phyloP scores from a whole-genome alignment of 2,329 filamentous ascomycete genomes.

The Claviceps arundinis region DNA sequence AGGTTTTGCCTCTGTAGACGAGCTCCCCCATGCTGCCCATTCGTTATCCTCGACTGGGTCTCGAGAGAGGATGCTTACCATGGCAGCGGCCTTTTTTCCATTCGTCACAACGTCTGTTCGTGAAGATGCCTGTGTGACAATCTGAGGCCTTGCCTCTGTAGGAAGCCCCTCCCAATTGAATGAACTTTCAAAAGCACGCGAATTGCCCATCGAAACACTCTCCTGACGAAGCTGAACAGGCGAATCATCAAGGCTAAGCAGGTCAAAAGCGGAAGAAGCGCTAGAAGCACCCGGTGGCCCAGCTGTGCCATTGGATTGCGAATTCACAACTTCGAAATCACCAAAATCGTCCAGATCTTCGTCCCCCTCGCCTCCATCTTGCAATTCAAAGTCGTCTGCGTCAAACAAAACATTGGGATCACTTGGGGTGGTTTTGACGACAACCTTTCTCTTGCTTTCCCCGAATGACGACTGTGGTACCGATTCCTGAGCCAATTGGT shows the following conservation, averaged over 20 bases:
- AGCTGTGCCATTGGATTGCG: slow-evolving; percentile 1
- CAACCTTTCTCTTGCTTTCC: slow-evolving; percentile 10
- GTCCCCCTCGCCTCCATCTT: slow-evolving; percentile 25
- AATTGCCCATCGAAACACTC: not conserved
- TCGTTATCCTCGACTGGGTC: slow-evolving; percentile 21
- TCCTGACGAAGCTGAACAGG: slow-evolving; percentile 1
- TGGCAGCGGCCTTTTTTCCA: slow-evolving; percentile 1
- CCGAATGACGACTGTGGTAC: slow-evolving; percentile 3
- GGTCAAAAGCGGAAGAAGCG: slow-evolving; percentile 19
- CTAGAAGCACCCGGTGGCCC: not conserved
- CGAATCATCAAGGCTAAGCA: slow-evolving; percentile 26
- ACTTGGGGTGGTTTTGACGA: slow-evolving; percentile 12
- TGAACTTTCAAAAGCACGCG: slow-evolving; percentile 6
- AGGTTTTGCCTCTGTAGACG: slow-evolving; percentile 24
- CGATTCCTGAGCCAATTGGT: slow-evolving; percentile 8
- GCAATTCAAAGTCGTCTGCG: slow-evolving; percentile 39
- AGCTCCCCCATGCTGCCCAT: slow-evolving; percentile 23
- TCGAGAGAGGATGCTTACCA: not conserved
- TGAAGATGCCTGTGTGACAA: slow-evolving; percentile 34
- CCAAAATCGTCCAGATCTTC: slow-evolving; percentile 43
- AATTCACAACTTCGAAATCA: slow-evolving; percentile 40
- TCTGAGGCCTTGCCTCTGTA: slow-evolving; percentile 28
- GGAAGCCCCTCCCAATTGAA: slow-evolving; percentile 16
- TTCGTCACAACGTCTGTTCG: slow-evolving; percentile 21
- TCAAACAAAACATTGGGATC: slow-evolving; percentile 53